Base-by-base conservation (phyloP, 2,329 filamentous ascomycete species). In the Fusarium subtropicale region DNA sequence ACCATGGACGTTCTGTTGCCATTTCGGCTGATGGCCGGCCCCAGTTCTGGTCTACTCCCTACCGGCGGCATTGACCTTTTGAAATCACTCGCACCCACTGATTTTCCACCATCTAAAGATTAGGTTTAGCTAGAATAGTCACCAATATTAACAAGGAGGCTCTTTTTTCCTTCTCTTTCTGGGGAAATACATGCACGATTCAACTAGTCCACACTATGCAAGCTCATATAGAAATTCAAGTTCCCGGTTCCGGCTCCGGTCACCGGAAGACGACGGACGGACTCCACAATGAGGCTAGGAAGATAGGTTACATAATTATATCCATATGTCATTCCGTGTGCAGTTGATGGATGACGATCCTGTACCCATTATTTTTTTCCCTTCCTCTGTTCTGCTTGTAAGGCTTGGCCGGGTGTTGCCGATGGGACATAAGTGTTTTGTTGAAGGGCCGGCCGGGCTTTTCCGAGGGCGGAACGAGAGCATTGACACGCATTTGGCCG, bases 1-100 rank as follows among this genome's bases (percentile, higher is more conserved):
- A 39, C 59, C 31, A 52, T 8, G 48, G 33, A 28, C 5, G 34
- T 51, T 30, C 28, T 50, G 26, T 34, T 26, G 26, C 47, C n/a
- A 36, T 51, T 50, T 72, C 64, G 55, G 60, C 61, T 63, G 48
- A 36, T 71, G 71, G 20, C 71, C 67, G 71, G 69, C 51, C 59
- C 69, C 64, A 62, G 60, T 52, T 50, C 33, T 38, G n/a, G 4
- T 31, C 26, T 20, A 12, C 28, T 44, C 20, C 44, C 26, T 52
- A 38, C 46, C 24, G 36, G 41, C 24, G 36, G 41, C 34, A 46
- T 39, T 33, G 45, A 38, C 22, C 26, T 50, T 54, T 34, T 28
- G n/a, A 41, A 38, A 26, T 39, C 28, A 46, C n/a, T 22, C 7
- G 18, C 28, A 34, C 42, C 31, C 46, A 38, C 24, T 55, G 53